phyloP scores from a whole-genome alignment of 139 green algal species.

The Coelastrella sp. region DNA sequence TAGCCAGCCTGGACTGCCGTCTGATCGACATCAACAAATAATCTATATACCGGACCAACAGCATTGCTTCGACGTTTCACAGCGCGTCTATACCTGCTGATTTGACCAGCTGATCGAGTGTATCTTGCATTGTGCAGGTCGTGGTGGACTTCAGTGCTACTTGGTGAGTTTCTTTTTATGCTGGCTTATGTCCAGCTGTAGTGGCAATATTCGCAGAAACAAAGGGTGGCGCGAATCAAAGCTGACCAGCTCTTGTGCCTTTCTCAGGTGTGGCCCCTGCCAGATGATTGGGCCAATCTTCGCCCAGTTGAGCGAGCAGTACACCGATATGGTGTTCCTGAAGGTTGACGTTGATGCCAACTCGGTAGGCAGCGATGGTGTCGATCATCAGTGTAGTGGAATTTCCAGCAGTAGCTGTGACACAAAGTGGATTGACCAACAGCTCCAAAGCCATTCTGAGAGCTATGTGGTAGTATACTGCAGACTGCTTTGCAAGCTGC shows the following conservation, averaged over 20 bases:
- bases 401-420: no score
- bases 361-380: conserved; percentile 33
- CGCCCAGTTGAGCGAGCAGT: conserved; percentile 62
- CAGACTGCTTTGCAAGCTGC: no score
- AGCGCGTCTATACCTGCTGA: neutral
- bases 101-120: neutral
- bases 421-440: no score
- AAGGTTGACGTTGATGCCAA: conserved; percentile 87
- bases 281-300: conserved; percentile 83
- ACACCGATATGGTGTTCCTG: conserved; percentile 71
- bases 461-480: no score
- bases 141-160: conserved; percentile 85
- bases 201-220: neutral
- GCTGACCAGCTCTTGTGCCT: neutral
- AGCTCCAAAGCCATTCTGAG: no score
- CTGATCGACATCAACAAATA: neutral
- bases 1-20: no score
- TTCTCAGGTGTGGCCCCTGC: conserved; percentile 82
- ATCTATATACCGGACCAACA: neutral
- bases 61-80: neutral
- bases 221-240: neutral
- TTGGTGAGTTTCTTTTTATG: conserved; percentile 48
- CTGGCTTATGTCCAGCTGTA: neutral
- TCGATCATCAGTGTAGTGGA: no score
- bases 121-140: conserved; percentile 41